Conservation (phyloP, 192 early-diverging fungal species). For the Spizellomyces sp. region DNA sequence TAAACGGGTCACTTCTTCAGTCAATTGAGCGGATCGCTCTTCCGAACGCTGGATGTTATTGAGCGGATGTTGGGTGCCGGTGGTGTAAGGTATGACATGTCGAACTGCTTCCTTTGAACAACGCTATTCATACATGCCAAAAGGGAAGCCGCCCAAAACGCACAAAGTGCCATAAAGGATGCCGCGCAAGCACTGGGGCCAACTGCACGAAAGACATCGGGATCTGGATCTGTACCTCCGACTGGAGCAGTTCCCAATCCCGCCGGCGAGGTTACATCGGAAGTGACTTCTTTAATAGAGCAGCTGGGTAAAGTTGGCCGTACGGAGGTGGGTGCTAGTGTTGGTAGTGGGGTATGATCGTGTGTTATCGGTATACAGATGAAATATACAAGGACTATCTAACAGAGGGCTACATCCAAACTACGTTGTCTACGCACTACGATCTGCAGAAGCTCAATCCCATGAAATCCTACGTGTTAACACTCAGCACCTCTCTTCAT, state of each 20-base stretch:
- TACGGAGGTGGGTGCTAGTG: background rate
- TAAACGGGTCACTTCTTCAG: conserved; percentile 10
- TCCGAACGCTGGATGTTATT: conserved; percentile 45
- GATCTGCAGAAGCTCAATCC: no score
- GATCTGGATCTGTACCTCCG: background rate
- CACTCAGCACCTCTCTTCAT: no score
- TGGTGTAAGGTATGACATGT: conserved; percentile 22
- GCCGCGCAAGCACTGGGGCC: conserved; percentile 5
- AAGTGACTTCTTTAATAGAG: conserved; percentile 31
- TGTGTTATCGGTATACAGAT: no score
- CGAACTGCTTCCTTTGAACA: background rate
- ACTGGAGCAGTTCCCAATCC: conserved; percentile 7
- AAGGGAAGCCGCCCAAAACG: conserved; percentile 20
- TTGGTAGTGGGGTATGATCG: no score
- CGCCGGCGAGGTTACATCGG: conserved; percentile 27
- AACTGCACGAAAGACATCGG: background rate
- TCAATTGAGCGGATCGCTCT: conserved; percentile 27
- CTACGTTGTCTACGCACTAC: no score
- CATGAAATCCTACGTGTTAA: no score
- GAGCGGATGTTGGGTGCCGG: conserved; percentile 40
- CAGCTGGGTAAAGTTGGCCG: conserved; percentile 29
- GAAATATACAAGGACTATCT: no score
- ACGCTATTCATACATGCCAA: background rate
- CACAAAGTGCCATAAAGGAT: conserved; percentile 23
- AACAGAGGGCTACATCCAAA: no score